phyloP scores from a whole-genome alignment of 495 filamentous ascomycete species.

The Daldinia grandis region DNA sequence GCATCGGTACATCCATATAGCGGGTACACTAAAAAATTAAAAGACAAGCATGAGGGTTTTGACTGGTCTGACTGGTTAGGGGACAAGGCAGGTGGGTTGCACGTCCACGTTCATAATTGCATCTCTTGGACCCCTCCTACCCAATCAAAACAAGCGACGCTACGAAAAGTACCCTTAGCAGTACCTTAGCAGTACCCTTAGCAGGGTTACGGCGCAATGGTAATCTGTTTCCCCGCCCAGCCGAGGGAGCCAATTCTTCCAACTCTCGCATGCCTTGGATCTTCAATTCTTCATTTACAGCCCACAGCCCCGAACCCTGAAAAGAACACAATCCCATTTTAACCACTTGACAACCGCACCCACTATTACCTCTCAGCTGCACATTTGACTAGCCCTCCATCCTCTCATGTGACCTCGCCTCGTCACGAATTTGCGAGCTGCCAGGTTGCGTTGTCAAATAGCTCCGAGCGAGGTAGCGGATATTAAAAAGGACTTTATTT shows the following conservation, averaged over 20 bases:
- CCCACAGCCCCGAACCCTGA: slow-evolving; percentile 39
- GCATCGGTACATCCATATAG: slow-evolving; percentile 33
- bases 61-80: not conserved
- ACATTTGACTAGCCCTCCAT: slow-evolving; percentile 12
- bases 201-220: slow-evolving; percentile 31
- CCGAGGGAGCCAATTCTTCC: slow-evolving; percentile 38
- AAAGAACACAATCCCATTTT: slow-evolving; percentile 33
- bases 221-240: slow-evolving; percentile 38
- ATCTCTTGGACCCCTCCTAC: slow-evolving; percentile 25
- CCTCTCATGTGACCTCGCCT: slow-evolving; percentile 36
- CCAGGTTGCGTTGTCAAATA: slow-evolving; percentile 13
- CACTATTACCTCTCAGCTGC: slow-evolving; percentile 31
- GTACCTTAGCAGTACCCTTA: not conserved
- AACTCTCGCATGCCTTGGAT: slow-evolving; percentile 32
- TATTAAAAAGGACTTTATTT: not conserved
- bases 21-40: slow-evolving; percentile 40
- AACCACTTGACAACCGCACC: slow-evolving; percentile 42
- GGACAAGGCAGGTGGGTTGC: slow-evolving; percentile 30
- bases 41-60: slow-evolving; percentile 7
- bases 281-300: slow-evolving; percentile 42
- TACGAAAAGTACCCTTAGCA: not conserved
- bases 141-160: slow-evolving; percentile 25
- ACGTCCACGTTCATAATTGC: slow-evolving; percentile 34
- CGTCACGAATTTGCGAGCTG: slow-evolving; percentile 19
- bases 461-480: slow-evolving; percentile 9